These are phyloP conservation scores for Apiosordaria backusii DNA, from an alignment of 495 filamentous ascomycete genomes.

Conservation along the genomic window DNA sequence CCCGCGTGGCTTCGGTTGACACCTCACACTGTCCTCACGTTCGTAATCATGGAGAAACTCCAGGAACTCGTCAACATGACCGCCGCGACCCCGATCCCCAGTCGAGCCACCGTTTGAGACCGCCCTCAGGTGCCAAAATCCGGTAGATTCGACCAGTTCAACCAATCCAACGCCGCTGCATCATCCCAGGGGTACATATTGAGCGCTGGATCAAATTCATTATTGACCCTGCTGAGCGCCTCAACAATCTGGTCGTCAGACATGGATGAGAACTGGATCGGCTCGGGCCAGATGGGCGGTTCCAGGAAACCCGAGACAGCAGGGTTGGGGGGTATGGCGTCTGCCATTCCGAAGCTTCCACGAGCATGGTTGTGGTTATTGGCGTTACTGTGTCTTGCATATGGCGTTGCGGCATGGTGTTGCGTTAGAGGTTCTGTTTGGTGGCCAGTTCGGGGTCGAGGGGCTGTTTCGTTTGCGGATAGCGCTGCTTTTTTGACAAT, in stretches of 20 bases:
- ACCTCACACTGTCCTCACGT: conserved; percentile 41
- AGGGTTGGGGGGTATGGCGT: conserved; percentile 15
- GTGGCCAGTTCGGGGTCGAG: conserved; percentile 1
- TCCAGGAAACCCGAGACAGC: conserved; percentile 26
- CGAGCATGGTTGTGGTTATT: conserved; percentile 15
- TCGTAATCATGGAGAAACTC: conserved; percentile 42
- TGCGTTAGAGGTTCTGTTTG: conserved; percentile 7
- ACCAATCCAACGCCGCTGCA: conserved; percentile 55
- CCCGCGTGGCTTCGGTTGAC: conserved; percentile 40
- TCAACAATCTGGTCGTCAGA: conserved; percentile 62
- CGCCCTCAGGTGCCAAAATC: conserved; percentile 32
- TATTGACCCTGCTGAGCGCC: conserved; percentile 56
- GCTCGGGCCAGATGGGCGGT: conserved; percentile 45
- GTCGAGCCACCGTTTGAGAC: conserved; percentile 10
- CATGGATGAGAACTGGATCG: conserved; percentile 64
- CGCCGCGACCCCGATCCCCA: not conserved
- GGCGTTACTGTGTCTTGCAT: conserved; percentile 8
- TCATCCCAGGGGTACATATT: conserved; percentile 56
- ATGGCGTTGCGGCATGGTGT: conserved; percentile 12
- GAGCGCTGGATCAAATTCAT: conserved; percentile 50
- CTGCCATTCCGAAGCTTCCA: conserved; percentile 19
- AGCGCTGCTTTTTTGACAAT: conserved; percentile 46
- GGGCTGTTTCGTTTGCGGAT: conserved; percentile 6
- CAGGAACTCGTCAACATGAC: conserved; percentile 21
- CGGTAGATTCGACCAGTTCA: conserved; percentile 53